Evolutionary conservation across 441 rosid genomes (phyloP), one percentile per base, ranked within the genome.

Genomic region (Corymbia calophylla): DNA sequence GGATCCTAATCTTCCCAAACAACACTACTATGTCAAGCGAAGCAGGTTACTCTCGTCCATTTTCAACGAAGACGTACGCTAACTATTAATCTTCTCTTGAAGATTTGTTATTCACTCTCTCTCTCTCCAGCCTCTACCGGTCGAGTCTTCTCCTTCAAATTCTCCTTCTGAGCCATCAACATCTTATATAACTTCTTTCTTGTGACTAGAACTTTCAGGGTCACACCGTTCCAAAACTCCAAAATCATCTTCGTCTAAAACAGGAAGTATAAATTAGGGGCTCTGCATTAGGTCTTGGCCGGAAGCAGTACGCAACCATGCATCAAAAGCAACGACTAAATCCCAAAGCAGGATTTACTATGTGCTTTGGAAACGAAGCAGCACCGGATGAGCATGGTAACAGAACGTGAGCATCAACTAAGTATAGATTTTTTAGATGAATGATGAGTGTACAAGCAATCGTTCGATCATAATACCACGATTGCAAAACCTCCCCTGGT

Each of bases 1-100:
- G 16, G 39, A 66, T 31, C 1, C 19, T 31, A 66, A 31, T 16
- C 39, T 66, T 66, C 31, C 39, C 12, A 31, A 31, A 66, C 18
- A 17, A 16, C 3, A 32, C 77, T 31, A 32, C 77, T 31, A 31
- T 66, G 77, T 8, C 39, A 66, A 66, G 6, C 19, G 0, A 66
- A 66, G 77, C 23, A 31, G 23, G 31, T 31, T 31, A 1, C 23
- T 31, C 12, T 31, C 44, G 0, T 64, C 21, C 73, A n/a, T 64
- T 7, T 64, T 64, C 39, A 0, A 64, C 70, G 0, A 25, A 60
- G 31, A 11, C 66, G 27, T 6, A 64, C 0, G 0, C 70, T 15
- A 4, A 0, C 16, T 5, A 31, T 31, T 66, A 31, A 16, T 66
- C 11, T 64, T n/a, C 73, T 16, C 39, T 15, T 64, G 3, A n/a